Evolutionary conservation across 2,329 filamentous ascomycete genomes (phyloP).

Genomic region (Stemphylium vesicarium): DNA sequence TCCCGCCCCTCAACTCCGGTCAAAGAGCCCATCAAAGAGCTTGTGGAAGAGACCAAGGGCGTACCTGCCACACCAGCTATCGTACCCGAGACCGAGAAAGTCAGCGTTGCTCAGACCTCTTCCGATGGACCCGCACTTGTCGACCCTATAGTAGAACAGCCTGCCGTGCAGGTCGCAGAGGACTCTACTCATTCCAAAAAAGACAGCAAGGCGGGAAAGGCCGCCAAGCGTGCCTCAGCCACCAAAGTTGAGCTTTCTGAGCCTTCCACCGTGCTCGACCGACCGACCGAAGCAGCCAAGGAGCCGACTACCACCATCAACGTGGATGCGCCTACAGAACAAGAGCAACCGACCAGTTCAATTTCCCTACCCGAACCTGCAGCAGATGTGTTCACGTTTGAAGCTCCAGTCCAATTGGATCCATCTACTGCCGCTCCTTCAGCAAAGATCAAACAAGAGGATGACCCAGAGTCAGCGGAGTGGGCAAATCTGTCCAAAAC

Average conservation of each 20-base stretch:
- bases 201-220: slow-evolving; percentile 33
- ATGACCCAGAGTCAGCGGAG: slow-evolving; percentile 15
- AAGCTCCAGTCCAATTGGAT: neutral
- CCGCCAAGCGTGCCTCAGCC: slow-evolving; percentile 18
- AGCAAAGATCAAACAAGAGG: slow-evolving; percentile 1
- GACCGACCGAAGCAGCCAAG: neutral
- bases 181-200: slow-evolving; percentile 24
- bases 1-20: slow-evolving; percentile 6
- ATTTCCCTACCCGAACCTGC: neutral
- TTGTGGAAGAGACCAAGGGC: neutral
- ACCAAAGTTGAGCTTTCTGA: slow-evolving; percentile 8
- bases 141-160: neutral
- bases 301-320: neutral
- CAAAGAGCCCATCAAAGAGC: slow-evolving; percentile 8
- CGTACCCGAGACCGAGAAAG: neutral
- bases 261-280: neutral
- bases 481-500: slow-evolving; percentile 31
- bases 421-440: neutral
- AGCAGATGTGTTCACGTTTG: neutral
- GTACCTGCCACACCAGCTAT: neutral
- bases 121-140: neutral
- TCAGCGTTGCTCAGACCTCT: neutral
- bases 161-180: slow-evolving; percentile 1
- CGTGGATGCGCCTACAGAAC: neutral
- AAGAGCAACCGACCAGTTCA: neutral